These are phyloP conservation scores for Metschnikowia koreensis DNA, from an alignment of 805 yeast genomes.

Conservation along the genomic window DNA sequence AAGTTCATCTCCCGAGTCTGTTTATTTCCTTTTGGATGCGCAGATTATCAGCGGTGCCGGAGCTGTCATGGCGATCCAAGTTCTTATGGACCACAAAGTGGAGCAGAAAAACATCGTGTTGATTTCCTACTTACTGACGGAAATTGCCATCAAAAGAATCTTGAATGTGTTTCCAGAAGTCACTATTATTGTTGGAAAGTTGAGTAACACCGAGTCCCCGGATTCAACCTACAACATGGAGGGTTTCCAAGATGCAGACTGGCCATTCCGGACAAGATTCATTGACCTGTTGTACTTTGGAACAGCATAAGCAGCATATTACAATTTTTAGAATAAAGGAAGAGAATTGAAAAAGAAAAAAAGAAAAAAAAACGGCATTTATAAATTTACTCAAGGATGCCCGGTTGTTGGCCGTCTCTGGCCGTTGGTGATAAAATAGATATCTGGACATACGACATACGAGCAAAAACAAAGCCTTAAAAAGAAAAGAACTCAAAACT, in stretches of 20 bases:
- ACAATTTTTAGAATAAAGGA: no score
- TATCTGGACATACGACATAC: no score
- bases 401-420: no score
- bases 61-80: constrained; percentile 89
- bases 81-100: constrained; percentile 78
- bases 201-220: constrained; percentile 41
- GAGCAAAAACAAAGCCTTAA: no score
- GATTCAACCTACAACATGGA: constrained; percentile 32
- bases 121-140: constrained; percentile 73
- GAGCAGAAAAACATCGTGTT: constrained; percentile 59
- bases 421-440: no score
- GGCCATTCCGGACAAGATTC: constrained; percentile 66
- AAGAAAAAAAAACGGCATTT: no score
- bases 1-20: constrained; percentile 25
- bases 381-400: no score
- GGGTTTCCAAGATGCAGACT: constrained; percentile 46
- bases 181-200: constrained; percentile 64
- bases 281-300: constrained; percentile 81
- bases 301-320: constrained; percentile 43
- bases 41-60: constrained; percentile 93
- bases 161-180: constrained; percentile 71
- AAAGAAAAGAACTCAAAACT: no score
- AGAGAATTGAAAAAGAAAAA: no score
- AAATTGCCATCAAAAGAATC: constrained; percentile 71
- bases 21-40: constrained; percentile 75